Conservation (phyloP, 2,329 filamentous ascomycete species). For the Penicillium sp. region DNA sequence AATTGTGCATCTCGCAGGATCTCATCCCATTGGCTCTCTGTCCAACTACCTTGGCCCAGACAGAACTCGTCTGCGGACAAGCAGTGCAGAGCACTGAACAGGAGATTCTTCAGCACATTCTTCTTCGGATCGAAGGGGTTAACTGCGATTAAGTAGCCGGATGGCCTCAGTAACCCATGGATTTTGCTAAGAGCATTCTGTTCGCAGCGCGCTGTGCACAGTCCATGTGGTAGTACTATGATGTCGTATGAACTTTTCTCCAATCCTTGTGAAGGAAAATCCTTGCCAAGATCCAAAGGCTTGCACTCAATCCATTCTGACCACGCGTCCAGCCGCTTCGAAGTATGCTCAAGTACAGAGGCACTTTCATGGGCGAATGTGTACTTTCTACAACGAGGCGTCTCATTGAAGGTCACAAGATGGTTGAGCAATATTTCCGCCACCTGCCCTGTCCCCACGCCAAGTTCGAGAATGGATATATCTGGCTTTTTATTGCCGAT, state of each 20-base stretch:
- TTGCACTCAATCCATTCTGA: conserved; percentile 7
- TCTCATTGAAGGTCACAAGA: background rate
- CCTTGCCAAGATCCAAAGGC: conserved; percentile 10
- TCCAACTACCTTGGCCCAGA: background rate
- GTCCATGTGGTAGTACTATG: conserved; percentile 16
- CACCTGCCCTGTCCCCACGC: conserved; percentile 15
- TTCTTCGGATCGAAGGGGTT: conserved; percentile 5
- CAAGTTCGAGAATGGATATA: conserved; percentile 25
- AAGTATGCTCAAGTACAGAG: background rate
- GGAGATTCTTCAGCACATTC: conserved; percentile 7
- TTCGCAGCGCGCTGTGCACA: conserved; percentile 12
- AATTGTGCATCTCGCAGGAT: conserved; percentile 5
- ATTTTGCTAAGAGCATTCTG: conserved; percentile 13
- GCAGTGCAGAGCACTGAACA: conserved; percentile 11
- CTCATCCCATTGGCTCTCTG: background rate
- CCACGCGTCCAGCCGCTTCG: conserved; percentile 9
- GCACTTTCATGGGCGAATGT: conserved; percentile 11
- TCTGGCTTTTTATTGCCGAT: conserved; percentile 24
- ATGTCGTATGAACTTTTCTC: conserved; percentile 14
- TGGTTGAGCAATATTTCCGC: conserved; percentile 11
- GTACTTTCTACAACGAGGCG: conserved; percentile 16
- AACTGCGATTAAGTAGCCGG: conserved; percentile 19
- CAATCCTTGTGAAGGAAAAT: conserved; percentile 5
- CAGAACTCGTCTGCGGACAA: conserved; percentile 1
- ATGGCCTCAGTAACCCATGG: conserved; percentile 14